Evolutionary conservation across 768 basidiomycete species (phyloP), one percentile per base, ranked within the genome.

Genomic region (Tulasnella sp.): DNA sequence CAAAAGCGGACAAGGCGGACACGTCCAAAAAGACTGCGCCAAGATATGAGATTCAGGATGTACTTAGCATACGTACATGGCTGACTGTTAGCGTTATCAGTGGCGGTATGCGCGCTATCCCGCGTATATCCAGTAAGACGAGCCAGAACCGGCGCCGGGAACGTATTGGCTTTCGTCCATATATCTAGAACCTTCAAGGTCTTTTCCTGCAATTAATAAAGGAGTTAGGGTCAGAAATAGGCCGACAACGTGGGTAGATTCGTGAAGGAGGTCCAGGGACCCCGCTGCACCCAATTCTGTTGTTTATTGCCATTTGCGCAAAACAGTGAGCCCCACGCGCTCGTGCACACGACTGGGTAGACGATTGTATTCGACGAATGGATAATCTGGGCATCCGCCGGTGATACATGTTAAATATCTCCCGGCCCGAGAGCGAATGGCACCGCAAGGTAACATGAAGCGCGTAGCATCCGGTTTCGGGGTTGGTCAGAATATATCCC

Each of bases 161-260:
- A 99, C 70, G 97, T 97, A 83, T 87, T 89, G 77, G 90, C 89
- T 83, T 96, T 97, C 81, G 87, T 88, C 97, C 97, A 99, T 81
- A 99, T 98, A 85, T 98, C 97, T 84, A 97, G 89, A 81, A 99
- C 90, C 84, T 99, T 99, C 87, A 92, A 91, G 67, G 93, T 88
- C 85, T 99, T 99, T 86, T 97, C 97, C 96, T 98, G 86, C 36
- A 69, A 19, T 12, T 22, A 36, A 54, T 17, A 49, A 31, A 58
- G 39, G 64, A 38, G 37, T 70, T 38, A 38, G 36, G 37, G 69
- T 73, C 34, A 45, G 72, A 64, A 42, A 64, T 64, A 12, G 58
- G 12, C 58, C 58, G 58, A 64, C 8, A 34, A 64, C 58, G 58
- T 34, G 58, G 42, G 73, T 31, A 25, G 34, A 49, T 31, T 38